Evolutionary conservation across 73 alveolate genomes (phyloP).

Genomic region (Paramecium pentaurelia): DNA sequence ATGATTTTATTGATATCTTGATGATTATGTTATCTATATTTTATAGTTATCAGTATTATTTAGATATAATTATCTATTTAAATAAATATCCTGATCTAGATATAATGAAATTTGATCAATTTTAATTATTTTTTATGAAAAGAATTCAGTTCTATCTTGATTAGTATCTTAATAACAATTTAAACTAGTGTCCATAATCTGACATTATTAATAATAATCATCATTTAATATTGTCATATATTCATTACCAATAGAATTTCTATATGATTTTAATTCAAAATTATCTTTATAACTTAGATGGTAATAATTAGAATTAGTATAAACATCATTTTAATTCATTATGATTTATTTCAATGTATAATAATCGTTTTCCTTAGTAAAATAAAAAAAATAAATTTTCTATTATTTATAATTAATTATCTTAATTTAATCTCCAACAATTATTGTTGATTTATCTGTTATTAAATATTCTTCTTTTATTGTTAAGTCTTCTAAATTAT

Average conservation of each 20-base stretch:
- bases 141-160: background rate
- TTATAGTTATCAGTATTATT: background rate
- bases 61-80: background rate
- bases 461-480: background rate
- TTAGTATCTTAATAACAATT: background rate
- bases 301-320: background rate
- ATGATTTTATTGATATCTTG: background rate
- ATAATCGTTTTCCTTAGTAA: too few relatives aligned
- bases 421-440: background rate
- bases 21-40: background rate
- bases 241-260: background rate
- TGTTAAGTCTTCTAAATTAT: background rate
- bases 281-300: background rate
- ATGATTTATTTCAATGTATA: background rate
- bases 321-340: background rate
- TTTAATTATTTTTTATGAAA: background rate
- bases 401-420: background rate
- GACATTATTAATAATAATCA: background rate
- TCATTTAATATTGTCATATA: background rate
- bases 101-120: background rate
- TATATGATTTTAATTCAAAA: background rate
- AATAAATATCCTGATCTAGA: background rate
- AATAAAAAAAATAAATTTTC: background rate
- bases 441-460: background rate
- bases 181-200: background rate